Evolutionary conservation across 257 asterid genomes (phyloP).

Genomic region (Handroanthus guayacan): DNA sequence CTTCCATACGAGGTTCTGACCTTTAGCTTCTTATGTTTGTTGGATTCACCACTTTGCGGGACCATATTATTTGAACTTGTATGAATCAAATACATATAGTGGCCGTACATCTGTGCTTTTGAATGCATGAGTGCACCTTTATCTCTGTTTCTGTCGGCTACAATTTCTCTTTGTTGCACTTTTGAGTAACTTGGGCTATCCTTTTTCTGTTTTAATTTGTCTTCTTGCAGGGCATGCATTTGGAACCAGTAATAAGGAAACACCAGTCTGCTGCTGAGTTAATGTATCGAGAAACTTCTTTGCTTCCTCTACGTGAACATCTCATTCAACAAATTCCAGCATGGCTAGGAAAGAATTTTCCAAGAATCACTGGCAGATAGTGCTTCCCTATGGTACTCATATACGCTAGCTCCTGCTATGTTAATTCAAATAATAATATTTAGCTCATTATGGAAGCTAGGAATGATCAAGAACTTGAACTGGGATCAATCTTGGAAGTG

Average conservation of each 20-base stretch:
- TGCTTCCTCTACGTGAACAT: constrained; percentile 24
- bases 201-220: constrained; percentile 1
- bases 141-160: constrained; percentile 1
- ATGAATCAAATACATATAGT: not conserved
- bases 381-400: constrained; percentile 9
- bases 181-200: not conserved
- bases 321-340: constrained; percentile 23
- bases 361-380: constrained; percentile 36
- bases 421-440: constrained; percentile 15
- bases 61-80: not conserved
- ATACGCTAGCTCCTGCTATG: constrained; percentile 33
- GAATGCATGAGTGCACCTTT: not conserved
- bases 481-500: constrained; percentile 29
- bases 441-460: constrained; percentile 34
- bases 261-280: constrained; percentile 41
- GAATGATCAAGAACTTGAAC: constrained; percentile 23
- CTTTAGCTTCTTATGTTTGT: not conserved
- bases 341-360: constrained; percentile 34
- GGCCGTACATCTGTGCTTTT: not conserved
- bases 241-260: constrained; percentile 68
- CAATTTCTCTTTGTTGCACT: not conserved
- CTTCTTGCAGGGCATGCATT: constrained; percentile 64
- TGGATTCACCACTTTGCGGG: not conserved
- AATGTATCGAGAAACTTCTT: constrained; percentile 36
- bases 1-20: not conserved